Evolutionary conservation across 371 early-diverging fungal genomes (phyloP).

Genomic region (Mucor mucedo): DNA sequence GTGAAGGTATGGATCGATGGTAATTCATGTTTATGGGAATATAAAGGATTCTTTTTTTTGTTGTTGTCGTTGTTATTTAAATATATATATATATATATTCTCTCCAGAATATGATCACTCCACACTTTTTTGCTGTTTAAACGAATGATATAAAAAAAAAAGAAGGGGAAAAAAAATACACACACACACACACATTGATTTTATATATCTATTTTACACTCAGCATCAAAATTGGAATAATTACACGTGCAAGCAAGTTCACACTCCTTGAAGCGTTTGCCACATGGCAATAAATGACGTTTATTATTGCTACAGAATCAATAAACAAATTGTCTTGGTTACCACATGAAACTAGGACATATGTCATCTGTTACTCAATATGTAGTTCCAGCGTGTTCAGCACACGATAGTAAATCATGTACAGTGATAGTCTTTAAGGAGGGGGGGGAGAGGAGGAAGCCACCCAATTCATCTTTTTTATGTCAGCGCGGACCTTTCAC

Average conservation of each 20-base stretch:
- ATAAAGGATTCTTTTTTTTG: too few species aligned
- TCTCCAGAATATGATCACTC: too few species aligned
- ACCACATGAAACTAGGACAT: neutral
- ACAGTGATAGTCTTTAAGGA: too few species aligned
- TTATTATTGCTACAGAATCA: neutral
- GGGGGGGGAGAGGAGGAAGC: too few species aligned
- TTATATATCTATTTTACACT: neutral
- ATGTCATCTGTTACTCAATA: too few species aligned
- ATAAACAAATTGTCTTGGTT: neutral
- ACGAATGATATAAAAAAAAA: conserved; percentile 7
- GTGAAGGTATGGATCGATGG: conserved; percentile 22
- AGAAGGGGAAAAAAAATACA: conserved; percentile 2
- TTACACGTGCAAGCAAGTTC: conserved; percentile 4
- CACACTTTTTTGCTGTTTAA: neutral
- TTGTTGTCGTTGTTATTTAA: too few species aligned
- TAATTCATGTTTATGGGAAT: conserved; percentile 8
- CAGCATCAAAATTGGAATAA: conserved; percentile 4
- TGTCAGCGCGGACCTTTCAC: too few species aligned
- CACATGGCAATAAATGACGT: conserved; percentile 16
- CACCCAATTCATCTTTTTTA: too few species aligned
- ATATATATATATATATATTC: too few species aligned
- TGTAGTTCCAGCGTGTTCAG: too few species aligned
- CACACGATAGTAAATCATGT: too few species aligned
- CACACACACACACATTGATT: neutral
- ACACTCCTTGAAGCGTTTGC: conserved; percentile 6